A percentile compares a stretch with the other conserved stretches of the same genome.
These are phyloP conservation scores for Xylaria castorea DNA, from an alignment of 495 filamentous ascomycete species.

Conservation along the genomic window DNA sequence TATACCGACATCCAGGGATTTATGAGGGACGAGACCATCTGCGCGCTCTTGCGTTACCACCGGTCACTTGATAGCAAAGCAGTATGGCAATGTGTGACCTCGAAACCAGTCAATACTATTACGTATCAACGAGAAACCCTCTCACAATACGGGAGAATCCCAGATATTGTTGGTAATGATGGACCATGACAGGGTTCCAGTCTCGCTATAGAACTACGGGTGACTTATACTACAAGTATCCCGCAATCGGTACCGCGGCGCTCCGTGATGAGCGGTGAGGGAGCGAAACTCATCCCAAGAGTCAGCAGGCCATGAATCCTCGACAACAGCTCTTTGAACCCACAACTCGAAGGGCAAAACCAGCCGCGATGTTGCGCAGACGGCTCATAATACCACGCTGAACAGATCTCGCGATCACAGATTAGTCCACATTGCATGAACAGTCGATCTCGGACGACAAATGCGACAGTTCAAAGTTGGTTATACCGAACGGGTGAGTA, in stretches of 20 bases:
- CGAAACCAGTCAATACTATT: background rate
- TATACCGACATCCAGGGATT: background rate
- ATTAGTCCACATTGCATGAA: constrained; percentile 24
- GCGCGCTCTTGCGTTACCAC: background rate
- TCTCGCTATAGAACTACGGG: background rate
- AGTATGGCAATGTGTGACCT: background rate
- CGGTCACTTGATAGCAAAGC: background rate
- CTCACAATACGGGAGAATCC: background rate
- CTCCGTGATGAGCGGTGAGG: constrained; percentile 22
- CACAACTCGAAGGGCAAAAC: background rate
- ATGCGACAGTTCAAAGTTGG: constrained; percentile 13
- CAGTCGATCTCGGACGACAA: constrained; percentile 14
- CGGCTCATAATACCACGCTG: constrained; percentile 16
- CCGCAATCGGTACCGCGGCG: background rate
- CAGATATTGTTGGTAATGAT: constrained; percentile 1
- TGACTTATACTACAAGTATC: constrained; percentile 1
- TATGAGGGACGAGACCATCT: background rate
- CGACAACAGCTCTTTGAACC: background rate
- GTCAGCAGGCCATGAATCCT: background rate
- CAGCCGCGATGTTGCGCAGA: constrained; percentile 15
- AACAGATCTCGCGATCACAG: constrained; percentile 22
- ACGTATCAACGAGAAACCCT: background rate
- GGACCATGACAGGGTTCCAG: constrained; percentile 4
- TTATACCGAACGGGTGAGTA: constrained; percentile 4
- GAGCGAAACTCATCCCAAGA: background rate